Percentiles rank a stretch among this genome's conserved stretches.
Evolutionary conservation across 805 yeast genomes (phyloP).

Genomic region (Scheffersomyces stipitis): DNA sequence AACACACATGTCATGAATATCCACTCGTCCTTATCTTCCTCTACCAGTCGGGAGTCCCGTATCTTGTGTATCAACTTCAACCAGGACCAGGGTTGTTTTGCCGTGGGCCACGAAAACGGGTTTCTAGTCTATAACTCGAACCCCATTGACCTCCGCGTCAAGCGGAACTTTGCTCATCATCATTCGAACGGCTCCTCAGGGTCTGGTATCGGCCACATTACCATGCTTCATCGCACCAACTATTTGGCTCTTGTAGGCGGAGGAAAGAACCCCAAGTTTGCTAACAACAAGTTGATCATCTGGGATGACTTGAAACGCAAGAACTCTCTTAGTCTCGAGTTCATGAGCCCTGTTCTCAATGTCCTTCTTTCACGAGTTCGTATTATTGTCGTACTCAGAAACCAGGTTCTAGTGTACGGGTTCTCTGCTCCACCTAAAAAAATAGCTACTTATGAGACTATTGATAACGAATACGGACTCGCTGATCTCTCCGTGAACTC

Average conservation of each 20-base stretch:
- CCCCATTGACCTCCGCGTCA: constrained; percentile 77
- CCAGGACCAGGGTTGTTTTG: constrained; percentile 89
- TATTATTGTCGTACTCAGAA: constrained; percentile 68
- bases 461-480: constrained; percentile 59
- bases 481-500: constrained; percentile 52
- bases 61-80: constrained; percentile 70
- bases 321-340: constrained; percentile 71
- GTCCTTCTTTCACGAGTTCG: constrained; percentile 74
- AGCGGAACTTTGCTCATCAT: constrained; percentile 44
- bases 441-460: constrained; percentile 64
- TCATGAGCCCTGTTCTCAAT: constrained; percentile 70
- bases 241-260: constrained; percentile 91
- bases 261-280: constrained; percentile 74
- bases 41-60: constrained; percentile 23
- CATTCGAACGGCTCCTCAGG: constrained; percentile 15
- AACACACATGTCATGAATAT: too few species aligned
- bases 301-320: constrained; percentile 90
- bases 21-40: constrained; percentile 11
- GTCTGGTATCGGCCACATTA: constrained; percentile 69
- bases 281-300: constrained; percentile 75
- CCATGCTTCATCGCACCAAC: constrained; percentile 89
- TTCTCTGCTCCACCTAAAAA: constrained; percentile 78
- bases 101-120: constrained; percentile 77
- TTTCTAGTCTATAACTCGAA: constrained; percentile 84
- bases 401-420: constrained; percentile 71